Evolutionary conservation across 2,329 filamentous ascomycete species (phyloP).

Genomic region (Pyrenophora graminea): DNA sequence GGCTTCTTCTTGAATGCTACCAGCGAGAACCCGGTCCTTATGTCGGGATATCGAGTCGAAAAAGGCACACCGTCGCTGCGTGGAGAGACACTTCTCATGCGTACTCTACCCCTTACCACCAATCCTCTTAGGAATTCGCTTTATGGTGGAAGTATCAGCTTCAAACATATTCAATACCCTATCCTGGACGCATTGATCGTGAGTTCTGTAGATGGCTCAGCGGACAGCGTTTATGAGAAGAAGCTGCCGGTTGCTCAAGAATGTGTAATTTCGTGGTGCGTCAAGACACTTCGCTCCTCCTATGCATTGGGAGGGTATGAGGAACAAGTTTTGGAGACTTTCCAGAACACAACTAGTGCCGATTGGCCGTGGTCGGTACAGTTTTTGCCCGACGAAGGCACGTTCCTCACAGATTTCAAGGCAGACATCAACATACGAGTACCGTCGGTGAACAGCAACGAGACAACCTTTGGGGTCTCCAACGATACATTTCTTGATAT

Average conservation of each 20-base stretch:
- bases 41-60: slow-evolving; percentile 22
- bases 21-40: slow-evolving; percentile 15
- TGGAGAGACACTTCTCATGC: slow-evolving; percentile 21
- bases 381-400: background rate
- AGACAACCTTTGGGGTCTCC: slow-evolving; percentile 10
- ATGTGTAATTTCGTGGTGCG: slow-evolving; percentile 32
- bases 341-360: slow-evolving; percentile 1
- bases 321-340: slow-evolving; percentile 15
- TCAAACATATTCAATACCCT: slow-evolving; percentile 16
- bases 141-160: slow-evolving; percentile 28
- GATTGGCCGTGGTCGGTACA: slow-evolving; percentile 7
- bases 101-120: slow-evolving; percentile 19
- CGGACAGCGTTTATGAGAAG: slow-evolving; percentile 13
- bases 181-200: slow-evolving; percentile 20
- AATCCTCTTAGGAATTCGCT: slow-evolving; percentile 3
- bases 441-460: background rate
- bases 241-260: slow-evolving; percentile 22
- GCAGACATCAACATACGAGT: slow-evolving; percentile 13
- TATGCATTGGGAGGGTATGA: slow-evolving; percentile 19
- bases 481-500: background rate
- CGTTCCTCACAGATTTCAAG: background rate
- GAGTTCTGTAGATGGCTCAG: slow-evolving; percentile 8
- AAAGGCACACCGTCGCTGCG: background rate
- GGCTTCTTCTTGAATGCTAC: slow-evolving; percentile 34
- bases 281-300: slow-evolving; percentile 26